These are phyloP conservation scores for Pseudogymnoascus sp. DNA, from an alignment of 2,329 filamentous ascomycete species.

Conservation along the genomic window DNA sequence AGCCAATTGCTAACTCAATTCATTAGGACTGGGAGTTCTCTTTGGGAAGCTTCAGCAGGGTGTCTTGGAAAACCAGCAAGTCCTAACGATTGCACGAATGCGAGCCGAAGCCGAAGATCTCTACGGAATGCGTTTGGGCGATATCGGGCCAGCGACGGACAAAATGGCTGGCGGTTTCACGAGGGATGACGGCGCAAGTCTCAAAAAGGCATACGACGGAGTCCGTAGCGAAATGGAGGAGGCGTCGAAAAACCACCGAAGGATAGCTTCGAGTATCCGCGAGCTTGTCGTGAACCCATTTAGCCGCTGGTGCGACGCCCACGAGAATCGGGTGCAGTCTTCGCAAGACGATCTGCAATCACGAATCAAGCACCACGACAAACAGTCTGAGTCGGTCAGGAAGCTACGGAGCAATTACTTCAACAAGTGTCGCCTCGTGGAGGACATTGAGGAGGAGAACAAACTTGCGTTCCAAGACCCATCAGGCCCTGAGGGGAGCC, in stretches of 20 bases:
- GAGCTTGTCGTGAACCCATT: slow-evolving; percentile 94
- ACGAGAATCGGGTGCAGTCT: slow-evolving; percentile 82
- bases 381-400: slow-evolving; percentile 81
- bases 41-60: slow-evolving; percentile 97
- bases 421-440: slow-evolving; percentile 94
- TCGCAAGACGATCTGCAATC: slow-evolving; percentile 90
- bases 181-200: slow-evolving; percentile 89
- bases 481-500: slow-evolving; percentile 50
- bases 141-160: slow-evolving; percentile 77
- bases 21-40: slow-evolving; percentile 72
- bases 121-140: slow-evolving; percentile 72
- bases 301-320: slow-evolving; percentile 90
- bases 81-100: slow-evolving; percentile 84
- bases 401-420: slow-evolving; percentile 95
- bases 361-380: slow-evolving; percentile 87
- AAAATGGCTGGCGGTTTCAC: slow-evolving; percentile 76
- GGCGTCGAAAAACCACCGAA: slow-evolving; percentile 80
- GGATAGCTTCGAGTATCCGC: slow-evolving; percentile 92
- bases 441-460: slow-evolving; percentile 96
- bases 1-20: slow-evolving; percentile 2
- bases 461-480: slow-evolving; percentile 95
- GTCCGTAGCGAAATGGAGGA: slow-evolving; percentile 89
- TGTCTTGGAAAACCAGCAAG: slow-evolving; percentile 87
- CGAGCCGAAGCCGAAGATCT: slow-evolving; percentile 91
- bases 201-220: slow-evolving; percentile 81